phyloP scores from a whole-genome alignment of 176 grass and related monocot genomes.

The Hyparrhenia diplandra region DNA sequence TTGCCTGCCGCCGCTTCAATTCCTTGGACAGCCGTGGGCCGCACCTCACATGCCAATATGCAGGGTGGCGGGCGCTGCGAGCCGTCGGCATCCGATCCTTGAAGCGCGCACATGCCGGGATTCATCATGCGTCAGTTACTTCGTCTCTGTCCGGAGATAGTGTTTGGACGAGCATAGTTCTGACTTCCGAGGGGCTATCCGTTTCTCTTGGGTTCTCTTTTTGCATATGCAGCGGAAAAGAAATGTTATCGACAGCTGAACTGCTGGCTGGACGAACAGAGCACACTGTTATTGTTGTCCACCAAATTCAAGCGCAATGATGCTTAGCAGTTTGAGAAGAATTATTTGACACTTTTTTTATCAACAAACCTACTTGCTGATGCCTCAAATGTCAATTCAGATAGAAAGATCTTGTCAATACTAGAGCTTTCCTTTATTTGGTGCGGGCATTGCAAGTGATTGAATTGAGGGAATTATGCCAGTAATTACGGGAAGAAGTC shows the following conservation, averaged over 20 bases:
- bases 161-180: background rate
- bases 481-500: conserved; percentile 28
- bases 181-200: background rate
- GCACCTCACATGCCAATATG: conserved; percentile 33
- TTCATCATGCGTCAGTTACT: conserved; percentile 21
- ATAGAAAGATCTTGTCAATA: background rate
- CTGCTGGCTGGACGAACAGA: background rate
- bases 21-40: background rate
- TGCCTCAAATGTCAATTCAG: background rate
- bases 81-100: conserved; percentile 23
- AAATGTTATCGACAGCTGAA: background rate
- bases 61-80: background rate
- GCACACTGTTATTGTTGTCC: background rate
- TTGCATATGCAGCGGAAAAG: background rate
- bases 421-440: background rate
- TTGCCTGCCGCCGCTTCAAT: background rate
- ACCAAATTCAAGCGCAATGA: background rate
- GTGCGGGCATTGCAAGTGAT: background rate
- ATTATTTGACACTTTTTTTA: background rate
- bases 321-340: background rate
- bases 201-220: background rate
- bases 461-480: background rate
- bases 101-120: conserved; percentile 34
- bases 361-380: background rate
- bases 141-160: conserved; percentile 32